phyloP scores from a whole-genome alignment of 2,329 filamentous ascomycete genomes.

The Colletotrichum chlorophyti region DNA sequence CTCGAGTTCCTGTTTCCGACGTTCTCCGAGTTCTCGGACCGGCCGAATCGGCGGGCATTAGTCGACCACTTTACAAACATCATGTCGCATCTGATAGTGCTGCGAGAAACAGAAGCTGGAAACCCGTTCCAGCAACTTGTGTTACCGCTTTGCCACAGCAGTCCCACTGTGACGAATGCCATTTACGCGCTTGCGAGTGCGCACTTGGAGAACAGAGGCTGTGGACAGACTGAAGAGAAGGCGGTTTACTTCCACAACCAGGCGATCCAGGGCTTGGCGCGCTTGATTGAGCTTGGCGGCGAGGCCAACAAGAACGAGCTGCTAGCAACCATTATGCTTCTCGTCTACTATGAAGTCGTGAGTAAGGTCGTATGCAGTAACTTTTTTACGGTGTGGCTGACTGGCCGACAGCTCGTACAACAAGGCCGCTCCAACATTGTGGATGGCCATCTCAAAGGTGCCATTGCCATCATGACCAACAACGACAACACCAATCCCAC shows the following conservation, averaged over 20 bases:
- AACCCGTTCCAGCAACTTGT: constrained; percentile 70
- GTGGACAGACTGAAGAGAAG: constrained; percentile 52
- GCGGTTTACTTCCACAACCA: constrained; percentile 66
- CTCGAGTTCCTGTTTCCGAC: constrained; percentile 59
- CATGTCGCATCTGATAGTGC: constrained; percentile 69
- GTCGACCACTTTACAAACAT: constrained; percentile 70
- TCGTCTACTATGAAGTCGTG: constrained; percentile 70
- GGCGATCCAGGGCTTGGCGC: constrained; percentile 63
- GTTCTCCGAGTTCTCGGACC: constrained; percentile 64
- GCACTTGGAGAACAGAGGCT: constrained; percentile 74
- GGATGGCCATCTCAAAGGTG: constrained; percentile 66
- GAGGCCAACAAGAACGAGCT: constrained; percentile 62
- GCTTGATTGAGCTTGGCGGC: constrained; percentile 60
- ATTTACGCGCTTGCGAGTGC: constrained; percentile 85
- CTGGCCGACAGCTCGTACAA: constrained; percentile 61
- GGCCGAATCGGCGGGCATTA: constrained; percentile 59
- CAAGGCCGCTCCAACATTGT: constrained; percentile 65
- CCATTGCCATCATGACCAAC: constrained; percentile 64
- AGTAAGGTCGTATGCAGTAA: constrained; percentile 37
- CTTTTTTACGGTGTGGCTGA: background rate
- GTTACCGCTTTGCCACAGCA: constrained; percentile 62
- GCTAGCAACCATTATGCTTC: constrained; percentile 65
- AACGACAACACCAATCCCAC: constrained; percentile 55
- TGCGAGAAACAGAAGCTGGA: constrained; percentile 63
- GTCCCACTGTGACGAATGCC: constrained; percentile 75